phyloP scores from a whole-genome alignment of 192 early-diverging fungal genomes.

The Coemansia sp. region DNA sequence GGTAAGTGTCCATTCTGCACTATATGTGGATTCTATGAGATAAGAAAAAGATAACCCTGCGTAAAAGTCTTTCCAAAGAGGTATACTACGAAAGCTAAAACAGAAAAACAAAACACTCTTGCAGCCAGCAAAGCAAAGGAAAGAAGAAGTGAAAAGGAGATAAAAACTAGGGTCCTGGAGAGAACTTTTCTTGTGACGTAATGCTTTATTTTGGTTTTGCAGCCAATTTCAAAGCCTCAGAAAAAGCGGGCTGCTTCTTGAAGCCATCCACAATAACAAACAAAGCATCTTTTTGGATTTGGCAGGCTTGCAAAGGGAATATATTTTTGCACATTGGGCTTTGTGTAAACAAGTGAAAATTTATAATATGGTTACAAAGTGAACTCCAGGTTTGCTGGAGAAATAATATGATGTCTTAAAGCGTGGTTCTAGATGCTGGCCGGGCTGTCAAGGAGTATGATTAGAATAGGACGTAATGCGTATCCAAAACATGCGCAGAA shows the following conservation, averaged over 20 bases:
- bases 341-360: not conserved
- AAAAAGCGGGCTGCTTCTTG: not conserved
- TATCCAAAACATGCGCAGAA: not conserved
- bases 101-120: not conserved
- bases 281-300: not conserved
- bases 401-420: not conserved
- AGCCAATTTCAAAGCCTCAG: not conserved
- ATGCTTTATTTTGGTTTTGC: not conserved
- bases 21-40: not conserved
- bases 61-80: not conserved
- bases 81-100: not conserved
- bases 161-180: not conserved
- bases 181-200: not conserved
- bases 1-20: conserved; percentile 22
- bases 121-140: not conserved
- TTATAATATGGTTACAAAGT: not conserved
- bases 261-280: not conserved
- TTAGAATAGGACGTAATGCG: too few species aligned
- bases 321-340: not conserved
- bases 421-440: not conserved
- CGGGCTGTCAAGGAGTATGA: too few species aligned
- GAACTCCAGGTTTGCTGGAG: not conserved
- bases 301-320: not conserved
- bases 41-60: not conserved
- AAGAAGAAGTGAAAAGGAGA: not conserved